Evolutionary conservation across 306 rosid genomes (phyloP).

Genomic region (Adenanthera pavonina): DNA sequence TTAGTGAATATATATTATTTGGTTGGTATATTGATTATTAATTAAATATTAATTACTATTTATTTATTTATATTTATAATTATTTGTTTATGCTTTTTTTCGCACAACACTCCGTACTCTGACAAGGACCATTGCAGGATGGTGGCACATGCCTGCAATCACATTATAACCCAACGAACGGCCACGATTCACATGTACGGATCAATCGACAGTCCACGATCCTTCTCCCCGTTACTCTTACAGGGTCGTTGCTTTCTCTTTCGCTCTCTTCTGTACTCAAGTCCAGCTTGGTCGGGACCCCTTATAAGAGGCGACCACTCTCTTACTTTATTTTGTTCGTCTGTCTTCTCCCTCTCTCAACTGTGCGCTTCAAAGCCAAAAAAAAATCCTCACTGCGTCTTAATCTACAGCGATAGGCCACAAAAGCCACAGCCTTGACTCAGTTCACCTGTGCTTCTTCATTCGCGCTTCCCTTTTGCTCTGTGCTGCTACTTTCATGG

Average conservation of each 20-base stretch:
- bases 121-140: constrained; percentile 86
- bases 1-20: background rate
- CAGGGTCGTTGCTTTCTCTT: constrained; percentile 31
- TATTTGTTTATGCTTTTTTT: constrained; percentile 15
- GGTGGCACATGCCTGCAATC: constrained; percentile 87
- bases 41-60: too few relatives aligned
- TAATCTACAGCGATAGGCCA: constrained; percentile 65
- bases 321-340: constrained; percentile 24
- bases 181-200: constrained; percentile 54
- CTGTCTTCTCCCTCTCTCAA: background rate
- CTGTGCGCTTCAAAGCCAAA: constrained; percentile 50
- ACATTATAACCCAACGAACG: constrained; percentile 50
- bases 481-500: constrained; percentile 49
- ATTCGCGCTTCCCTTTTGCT: constrained; percentile 18
- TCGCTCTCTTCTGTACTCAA: constrained; percentile 50
- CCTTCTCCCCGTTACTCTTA: constrained; percentile 28
- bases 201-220: constrained; percentile 37
- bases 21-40: too few relatives aligned
- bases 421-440: constrained; percentile 47
- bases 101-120: constrained; percentile 65
- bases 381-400: constrained; percentile 49
- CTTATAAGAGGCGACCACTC: constrained; percentile 53
- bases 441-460: constrained; percentile 38
- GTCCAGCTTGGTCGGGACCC: constrained; percentile 74
- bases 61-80: background rate